Conservation (phyloP, 164 flowering plant genomes). For the Kingdonia uniflora region DNA sequence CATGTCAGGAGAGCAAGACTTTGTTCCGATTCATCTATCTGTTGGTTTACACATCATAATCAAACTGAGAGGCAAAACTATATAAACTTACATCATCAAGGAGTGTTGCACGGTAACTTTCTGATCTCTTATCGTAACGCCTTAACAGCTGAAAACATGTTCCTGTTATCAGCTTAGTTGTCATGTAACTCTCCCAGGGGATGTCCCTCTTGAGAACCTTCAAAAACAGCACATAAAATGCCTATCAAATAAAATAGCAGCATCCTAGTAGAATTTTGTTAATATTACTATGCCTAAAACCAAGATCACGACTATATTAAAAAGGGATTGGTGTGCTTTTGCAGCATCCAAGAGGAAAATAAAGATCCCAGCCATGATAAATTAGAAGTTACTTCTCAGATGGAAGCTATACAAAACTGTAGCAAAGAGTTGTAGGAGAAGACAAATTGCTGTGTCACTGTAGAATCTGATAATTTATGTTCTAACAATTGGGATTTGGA, state of each 20-base stretch:
- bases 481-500: no score
- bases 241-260: background rate
- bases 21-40: background rate
- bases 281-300: background rate
- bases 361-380: no score
- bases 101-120: constrained; percentile 64
- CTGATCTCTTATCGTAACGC: constrained; percentile 84
- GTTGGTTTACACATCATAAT: no score
- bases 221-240: constrained; percentile 7
- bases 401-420: no score
- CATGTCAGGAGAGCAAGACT: background rate
- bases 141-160: constrained; percentile 86
- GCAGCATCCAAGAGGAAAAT: no score
- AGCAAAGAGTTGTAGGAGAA: no score
- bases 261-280: constrained; percentile 1
- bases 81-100: constrained; percentile 66
- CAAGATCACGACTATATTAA: background rate
- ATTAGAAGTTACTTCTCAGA: no score
- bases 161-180: constrained; percentile 85
- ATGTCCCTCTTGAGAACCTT: constrained; percentile 94
- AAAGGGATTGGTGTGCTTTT: no score
- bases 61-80: background rate
- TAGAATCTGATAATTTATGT: no score
- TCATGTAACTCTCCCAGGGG: constrained; percentile 99
- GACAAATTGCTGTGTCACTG: no score